Conservation (phyloP, 192 early-diverging fungal species). For the Coemansia reversa region DNA sequence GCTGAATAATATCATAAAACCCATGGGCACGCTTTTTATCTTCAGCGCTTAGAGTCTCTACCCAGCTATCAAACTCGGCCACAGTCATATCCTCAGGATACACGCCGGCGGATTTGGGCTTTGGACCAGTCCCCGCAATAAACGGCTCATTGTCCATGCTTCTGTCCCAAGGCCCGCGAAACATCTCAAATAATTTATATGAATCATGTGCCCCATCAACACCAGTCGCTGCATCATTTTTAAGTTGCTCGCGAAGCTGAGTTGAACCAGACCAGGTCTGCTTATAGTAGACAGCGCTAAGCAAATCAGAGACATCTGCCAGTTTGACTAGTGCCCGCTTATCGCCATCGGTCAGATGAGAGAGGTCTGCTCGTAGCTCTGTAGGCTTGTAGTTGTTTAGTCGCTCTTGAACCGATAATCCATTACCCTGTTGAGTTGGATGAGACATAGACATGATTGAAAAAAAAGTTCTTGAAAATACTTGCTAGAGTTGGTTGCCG, state of each 20-base stretch:
- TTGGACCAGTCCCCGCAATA: too few species aligned
- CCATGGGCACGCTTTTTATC: conserved; percentile 59
- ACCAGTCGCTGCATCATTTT: conserved; percentile 14
- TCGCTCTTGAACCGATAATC: too few species aligned
- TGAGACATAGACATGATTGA: too few species aligned
- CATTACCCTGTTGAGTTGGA: too few species aligned
- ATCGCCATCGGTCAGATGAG: conserved; percentile 59
- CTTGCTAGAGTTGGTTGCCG: too few species aligned
- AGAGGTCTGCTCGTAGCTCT: conserved; percentile 60
- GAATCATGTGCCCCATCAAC: conserved; percentile 33
- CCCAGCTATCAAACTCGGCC: too few species aligned
- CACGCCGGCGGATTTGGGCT: too few species aligned
- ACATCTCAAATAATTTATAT: conserved; percentile 59
- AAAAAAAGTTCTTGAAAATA: too few species aligned
- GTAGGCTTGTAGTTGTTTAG: conserved; percentile 58
- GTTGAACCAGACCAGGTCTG: conserved; percentile 68
- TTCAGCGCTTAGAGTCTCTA: background rate
- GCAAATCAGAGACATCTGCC: conserved; percentile 59
- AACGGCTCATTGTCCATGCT: too few species aligned
- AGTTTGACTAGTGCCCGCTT: conserved; percentile 61
- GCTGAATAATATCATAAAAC: conserved; percentile 62
- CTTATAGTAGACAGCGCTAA: conserved; percentile 63
- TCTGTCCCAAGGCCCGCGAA: conserved; percentile 55
- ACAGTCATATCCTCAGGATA: too few species aligned
- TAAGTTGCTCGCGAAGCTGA: conserved; percentile 54